Conservation (phyloP, 2,329 filamentous ascomycete species). For the Metarhizium humberi region DNA sequence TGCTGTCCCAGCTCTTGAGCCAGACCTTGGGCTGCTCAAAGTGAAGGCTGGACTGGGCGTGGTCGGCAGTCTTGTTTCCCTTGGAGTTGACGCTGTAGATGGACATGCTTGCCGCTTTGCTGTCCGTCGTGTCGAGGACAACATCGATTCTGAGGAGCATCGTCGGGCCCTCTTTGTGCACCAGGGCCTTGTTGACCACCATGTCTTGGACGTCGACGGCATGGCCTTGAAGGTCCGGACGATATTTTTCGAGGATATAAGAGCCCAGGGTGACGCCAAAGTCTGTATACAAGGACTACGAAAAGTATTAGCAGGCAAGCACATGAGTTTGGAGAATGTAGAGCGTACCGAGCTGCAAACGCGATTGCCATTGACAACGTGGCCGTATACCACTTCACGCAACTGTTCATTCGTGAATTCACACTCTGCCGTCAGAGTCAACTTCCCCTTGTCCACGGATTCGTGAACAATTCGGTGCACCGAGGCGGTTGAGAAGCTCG, state of each 20-base stretch:
- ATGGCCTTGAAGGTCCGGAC: not conserved
- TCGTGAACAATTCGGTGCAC: not conserved
- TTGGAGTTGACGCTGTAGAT: not conserved
- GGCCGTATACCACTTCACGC: not conserved
- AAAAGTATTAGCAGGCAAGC: not conserved
- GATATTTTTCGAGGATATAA: not conserved
- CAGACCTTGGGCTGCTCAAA: not conserved
- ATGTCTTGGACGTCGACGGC: not conserved
- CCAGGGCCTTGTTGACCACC: not conserved
- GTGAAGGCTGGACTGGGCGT: not conserved
- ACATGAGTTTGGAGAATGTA: not conserved
- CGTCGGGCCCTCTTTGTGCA: not conserved
- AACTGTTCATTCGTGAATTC: not conserved
- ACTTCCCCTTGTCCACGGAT: not conserved
- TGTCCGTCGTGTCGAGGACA: not conserved
- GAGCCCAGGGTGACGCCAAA: not conserved
- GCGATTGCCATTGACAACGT: not conserved
- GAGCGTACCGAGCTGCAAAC: not conserved
- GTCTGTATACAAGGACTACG: not conserved
- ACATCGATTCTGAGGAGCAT: not conserved
- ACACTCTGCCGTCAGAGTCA: not conserved
- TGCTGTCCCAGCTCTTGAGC: not conserved
- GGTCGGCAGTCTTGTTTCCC: not conserved
- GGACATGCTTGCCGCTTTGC: not conserved
- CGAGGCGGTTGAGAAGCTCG: not conserved